Evolutionary conservation across 495 filamentous ascomycete genomes (phyloP).

Genomic region (Daldinia caldariorum): DNA sequence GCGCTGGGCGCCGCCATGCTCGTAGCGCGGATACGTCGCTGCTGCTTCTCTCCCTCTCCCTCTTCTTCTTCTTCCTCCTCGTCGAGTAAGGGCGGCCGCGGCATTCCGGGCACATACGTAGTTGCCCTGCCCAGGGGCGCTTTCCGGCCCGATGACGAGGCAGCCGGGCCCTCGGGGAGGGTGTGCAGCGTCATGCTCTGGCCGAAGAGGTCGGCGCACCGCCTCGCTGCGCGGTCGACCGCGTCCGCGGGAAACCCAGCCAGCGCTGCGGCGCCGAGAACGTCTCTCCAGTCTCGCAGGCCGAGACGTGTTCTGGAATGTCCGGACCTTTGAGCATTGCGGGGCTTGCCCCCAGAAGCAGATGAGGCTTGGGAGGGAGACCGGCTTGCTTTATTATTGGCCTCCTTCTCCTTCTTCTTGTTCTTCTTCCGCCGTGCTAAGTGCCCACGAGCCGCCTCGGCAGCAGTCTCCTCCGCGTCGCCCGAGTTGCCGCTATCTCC

Average conservation of each 20-base stretch:
- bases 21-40: not conserved
- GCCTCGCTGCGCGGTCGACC: conserved; percentile 69
- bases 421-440: conserved; percentile 2
- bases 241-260: conserved; percentile 69
- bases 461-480: conserved; percentile 25
- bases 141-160: conserved; percentile 17
- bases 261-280: conserved; percentile 77
- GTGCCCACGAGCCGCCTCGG: conserved; percentile 7
- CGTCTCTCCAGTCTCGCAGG: conserved; percentile 81
- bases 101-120: conserved; percentile 50
- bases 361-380: conserved; percentile 23
- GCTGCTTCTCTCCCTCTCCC: conserved; percentile 6
- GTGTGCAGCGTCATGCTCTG: conserved; percentile 70
- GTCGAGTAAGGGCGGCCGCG: conserved; percentile 48
- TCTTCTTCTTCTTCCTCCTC: conserved; percentile 49
- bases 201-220: conserved; percentile 76
- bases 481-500: conserved; percentile 28
- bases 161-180: conserved; percentile 56
- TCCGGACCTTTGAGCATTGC: not conserved
- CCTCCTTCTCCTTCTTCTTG: not conserved
- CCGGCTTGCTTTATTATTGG: not conserved
- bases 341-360: not conserved
- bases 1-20: not conserved
- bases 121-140: conserved; percentile 19
- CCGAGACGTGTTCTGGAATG: conserved; percentile 47